Conservation (phyloP, 306 rosid genomes). For the Vigna reflexopilosa region DNA sequence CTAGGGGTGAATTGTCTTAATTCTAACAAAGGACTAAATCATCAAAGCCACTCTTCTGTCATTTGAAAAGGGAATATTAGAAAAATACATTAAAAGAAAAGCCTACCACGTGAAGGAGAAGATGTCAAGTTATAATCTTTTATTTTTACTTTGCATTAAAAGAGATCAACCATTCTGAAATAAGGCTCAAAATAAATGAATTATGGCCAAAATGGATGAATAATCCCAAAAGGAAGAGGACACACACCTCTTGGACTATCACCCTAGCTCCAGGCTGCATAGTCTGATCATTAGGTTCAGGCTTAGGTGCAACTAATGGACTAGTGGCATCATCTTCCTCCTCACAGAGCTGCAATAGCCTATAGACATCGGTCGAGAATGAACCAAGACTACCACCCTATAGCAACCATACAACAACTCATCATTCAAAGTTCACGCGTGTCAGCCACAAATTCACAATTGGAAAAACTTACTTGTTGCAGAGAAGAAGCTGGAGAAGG, state of each 20-base stretch:
- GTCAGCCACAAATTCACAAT: slow-evolving; percentile 38
- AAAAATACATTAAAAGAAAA: not conserved
- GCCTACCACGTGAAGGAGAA: slow-evolving; percentile 17
- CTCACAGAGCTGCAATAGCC: slow-evolving; percentile 78
- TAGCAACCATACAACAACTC: slow-evolving; percentile 48
- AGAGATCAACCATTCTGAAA: slow-evolving; percentile 19
- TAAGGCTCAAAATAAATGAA: not conserved
- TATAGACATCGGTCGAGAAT: slow-evolving; percentile 81
- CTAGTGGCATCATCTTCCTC: slow-evolving; percentile 95
- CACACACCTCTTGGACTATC: slow-evolving; percentile 60
- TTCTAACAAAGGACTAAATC: not conserved
- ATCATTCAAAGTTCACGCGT: slow-evolving; percentile 39
- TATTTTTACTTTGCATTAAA: slow-evolving; percentile 1
- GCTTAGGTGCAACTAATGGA: slow-evolving; percentile 79
- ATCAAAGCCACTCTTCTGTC: not conserved
- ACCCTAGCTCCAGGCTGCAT: slow-evolving; percentile 57
- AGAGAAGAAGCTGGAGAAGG: slow-evolving; percentile 84
- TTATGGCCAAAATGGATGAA: not conserved
- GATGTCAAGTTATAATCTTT: not conserved
- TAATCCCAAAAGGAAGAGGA: slow-evolving; percentile 24
- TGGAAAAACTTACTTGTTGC: slow-evolving; percentile 68
- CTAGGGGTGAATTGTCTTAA: slow-evolving; percentile 9
- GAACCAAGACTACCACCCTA: slow-evolving; percentile 88
- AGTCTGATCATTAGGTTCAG: slow-evolving; percentile 66
- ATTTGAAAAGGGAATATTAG: not conserved